Evolutionary conservation across 2,329 filamentous ascomycete genomes (phyloP).

Genomic region (Aspergillus sp.): DNA sequence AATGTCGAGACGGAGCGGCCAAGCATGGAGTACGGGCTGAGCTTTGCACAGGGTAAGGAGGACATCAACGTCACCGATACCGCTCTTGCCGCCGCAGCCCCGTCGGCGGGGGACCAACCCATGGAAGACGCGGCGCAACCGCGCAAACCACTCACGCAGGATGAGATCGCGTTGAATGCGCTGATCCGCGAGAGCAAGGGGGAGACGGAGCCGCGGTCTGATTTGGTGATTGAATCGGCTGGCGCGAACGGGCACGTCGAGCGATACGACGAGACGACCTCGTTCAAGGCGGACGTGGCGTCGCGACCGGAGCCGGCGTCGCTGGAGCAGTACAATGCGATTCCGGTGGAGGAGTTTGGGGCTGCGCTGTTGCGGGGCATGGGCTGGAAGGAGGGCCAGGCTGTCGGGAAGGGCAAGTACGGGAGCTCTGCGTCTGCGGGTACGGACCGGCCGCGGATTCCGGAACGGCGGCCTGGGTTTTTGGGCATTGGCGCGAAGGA

Average conservation of each 20-base stretch:
- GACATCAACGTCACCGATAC: conserved; percentile 15
- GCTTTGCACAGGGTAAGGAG: conserved; percentile 39
- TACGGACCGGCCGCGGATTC: conserved; percentile 57
- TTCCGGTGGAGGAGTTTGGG: conserved; percentile 93
- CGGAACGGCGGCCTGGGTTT: conserved; percentile 72
- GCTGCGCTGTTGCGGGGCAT: conserved; percentile 86
- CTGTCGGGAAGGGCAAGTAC: conserved; percentile 55
- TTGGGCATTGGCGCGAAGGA: conserved; percentile 88
- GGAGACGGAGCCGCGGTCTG: conserved; percentile 39
- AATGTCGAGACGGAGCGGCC: conserved; percentile 50
- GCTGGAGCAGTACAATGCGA: conserved; percentile 78
- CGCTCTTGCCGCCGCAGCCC: neutral
- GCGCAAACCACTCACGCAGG: conserved; percentile 49
- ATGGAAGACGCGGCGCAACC: conserved; percentile 24
- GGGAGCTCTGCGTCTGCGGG: conserved; percentile 31
- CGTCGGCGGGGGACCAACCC: conserved; percentile 19
- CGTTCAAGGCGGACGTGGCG: conserved; percentile 67
- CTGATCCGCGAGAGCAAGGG: conserved; percentile 57
- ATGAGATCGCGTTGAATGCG: conserved; percentile 65
- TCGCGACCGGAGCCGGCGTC: conserved; percentile 72
- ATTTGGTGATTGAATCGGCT: conserved; percentile 53
- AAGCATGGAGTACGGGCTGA: conserved; percentile 55
- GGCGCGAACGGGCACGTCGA: conserved; percentile 17
- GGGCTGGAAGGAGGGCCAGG: conserved; percentile 79
- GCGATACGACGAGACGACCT: conserved; percentile 49